Evolutionary conservation across 1,284 basidiomycete species (phyloP).

Genomic region (Puccinia horiana): DNA sequence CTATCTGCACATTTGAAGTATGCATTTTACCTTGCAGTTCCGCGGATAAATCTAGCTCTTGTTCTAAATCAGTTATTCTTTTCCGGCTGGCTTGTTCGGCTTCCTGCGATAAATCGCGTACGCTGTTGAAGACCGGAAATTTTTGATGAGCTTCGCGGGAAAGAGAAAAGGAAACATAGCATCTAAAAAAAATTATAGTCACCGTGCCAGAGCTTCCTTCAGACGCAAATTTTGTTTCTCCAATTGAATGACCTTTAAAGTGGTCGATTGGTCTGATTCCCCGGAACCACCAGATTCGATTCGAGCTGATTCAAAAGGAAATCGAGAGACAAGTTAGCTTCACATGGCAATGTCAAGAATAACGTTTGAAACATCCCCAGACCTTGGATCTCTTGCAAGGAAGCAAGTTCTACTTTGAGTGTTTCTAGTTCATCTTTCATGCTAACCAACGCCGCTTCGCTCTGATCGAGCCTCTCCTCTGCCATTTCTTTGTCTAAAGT

Average conservation of each 20-base stretch:
- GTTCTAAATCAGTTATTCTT: slow-evolving; percentile 83
- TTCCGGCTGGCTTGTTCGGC: slow-evolving; percentile 80
- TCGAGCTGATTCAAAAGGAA: slow-evolving; percentile 54
- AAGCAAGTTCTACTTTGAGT: slow-evolving; percentile 78
- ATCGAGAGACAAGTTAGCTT: slow-evolving; percentile 17
- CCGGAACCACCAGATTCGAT: slow-evolving; percentile 61
- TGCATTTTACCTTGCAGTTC: slow-evolving; percentile 57
- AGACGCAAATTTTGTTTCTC: slow-evolving; percentile 94
- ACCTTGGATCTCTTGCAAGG: slow-evolving; percentile 67
- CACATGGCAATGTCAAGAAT: slow-evolving; percentile 56
- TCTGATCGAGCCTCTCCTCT: slow-evolving; percentile 83
- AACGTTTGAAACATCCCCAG: slow-evolving; percentile 54
- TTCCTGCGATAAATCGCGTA: slow-evolving; percentile 84
- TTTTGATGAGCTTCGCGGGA: slow-evolving; percentile 35
- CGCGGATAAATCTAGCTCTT: slow-evolving; percentile 67
- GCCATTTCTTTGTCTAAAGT: slow-evolving; percentile 96
- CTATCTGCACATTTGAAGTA: background rate
- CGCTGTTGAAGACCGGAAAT: slow-evolving; percentile 60
- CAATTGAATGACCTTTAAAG: slow-evolving; percentile 81
- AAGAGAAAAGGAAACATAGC: slow-evolving; percentile 1
- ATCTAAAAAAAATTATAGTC: slow-evolving; percentile 51
- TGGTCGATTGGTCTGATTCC: slow-evolving; percentile 65
- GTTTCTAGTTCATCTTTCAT: slow-evolving; percentile 76
- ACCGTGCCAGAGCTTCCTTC: slow-evolving; percentile 88
- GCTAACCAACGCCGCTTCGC: slow-evolving; percentile 74